Percentiles rank a stretch among this genome's conserved stretches.
phyloP scores from a whole-genome alignment of 2,329 filamentous ascomycete genomes.

The Phaeophleospora eucalypticola region DNA sequence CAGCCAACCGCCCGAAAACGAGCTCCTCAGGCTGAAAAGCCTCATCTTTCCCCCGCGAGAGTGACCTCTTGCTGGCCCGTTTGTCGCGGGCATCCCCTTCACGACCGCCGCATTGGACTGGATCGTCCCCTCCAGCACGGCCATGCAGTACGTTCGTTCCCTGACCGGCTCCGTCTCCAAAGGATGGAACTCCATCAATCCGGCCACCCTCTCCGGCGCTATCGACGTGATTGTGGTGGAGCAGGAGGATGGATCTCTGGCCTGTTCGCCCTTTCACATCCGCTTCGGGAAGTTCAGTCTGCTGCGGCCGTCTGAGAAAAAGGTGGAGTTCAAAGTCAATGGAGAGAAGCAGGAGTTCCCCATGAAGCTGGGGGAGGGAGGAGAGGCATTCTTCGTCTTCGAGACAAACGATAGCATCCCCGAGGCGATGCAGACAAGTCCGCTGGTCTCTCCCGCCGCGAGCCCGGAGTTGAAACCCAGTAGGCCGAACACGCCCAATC shows the following conservation, averaged over 20 bases:
- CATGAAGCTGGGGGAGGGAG: slow-evolving; percentile 97
- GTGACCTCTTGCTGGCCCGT: too few species aligned
- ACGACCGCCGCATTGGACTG: slow-evolving; percentile 3
- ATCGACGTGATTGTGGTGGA: slow-evolving; percentile 99
- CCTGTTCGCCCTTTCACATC: slow-evolving; percentile 96
- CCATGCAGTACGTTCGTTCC: slow-evolving; percentile 96
- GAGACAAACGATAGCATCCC: slow-evolving; percentile 90
- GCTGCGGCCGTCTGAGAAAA: slow-evolving; percentile 92
- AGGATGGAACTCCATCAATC: slow-evolving; percentile 99
- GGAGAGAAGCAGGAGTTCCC: slow-evolving; percentile 85
- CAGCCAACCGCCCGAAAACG: not conserved
- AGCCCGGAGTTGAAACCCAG: slow-evolving; percentile 67
- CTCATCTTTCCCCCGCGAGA: too few species aligned
- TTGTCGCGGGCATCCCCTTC: not conserved
- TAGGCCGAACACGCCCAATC: slow-evolving; percentile 37
- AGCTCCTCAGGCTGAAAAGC: not conserved
- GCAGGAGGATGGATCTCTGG: slow-evolving; percentile 80
- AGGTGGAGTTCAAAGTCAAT: slow-evolving; percentile 97
- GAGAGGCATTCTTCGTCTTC: slow-evolving; percentile 98
- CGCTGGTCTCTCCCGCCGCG: slow-evolving; percentile 80
- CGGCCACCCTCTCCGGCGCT: slow-evolving; percentile 90
- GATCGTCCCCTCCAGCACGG: slow-evolving; percentile 5
- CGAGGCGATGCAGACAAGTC: slow-evolving; percentile 90
- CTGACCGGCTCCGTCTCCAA: slow-evolving; percentile 94
- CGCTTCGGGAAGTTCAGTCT: slow-evolving; percentile 98